Conservation (phyloP, 164 flowering plant species). For the Berberis thunbergii region DNA sequence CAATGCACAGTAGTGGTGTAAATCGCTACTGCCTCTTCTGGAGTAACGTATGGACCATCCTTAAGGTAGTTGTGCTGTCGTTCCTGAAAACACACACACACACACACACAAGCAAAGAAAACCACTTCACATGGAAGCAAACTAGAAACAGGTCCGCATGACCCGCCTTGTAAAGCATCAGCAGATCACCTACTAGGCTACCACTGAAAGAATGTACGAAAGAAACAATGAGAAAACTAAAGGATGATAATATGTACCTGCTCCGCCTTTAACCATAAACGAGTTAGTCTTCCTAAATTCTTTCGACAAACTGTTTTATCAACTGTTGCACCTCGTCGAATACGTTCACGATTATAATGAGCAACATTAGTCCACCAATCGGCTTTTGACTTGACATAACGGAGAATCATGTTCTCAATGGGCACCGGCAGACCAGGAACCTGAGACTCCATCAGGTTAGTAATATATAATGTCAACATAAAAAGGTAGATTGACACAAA, state of each 20-base stretch:
- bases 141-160: background rate
- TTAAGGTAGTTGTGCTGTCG: slow-evolving; percentile 98
- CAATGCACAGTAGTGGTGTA: slow-evolving; percentile 99
- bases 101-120: background rate
- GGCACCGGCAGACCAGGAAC: slow-evolving; percentile 99
- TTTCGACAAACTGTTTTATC: slow-evolving; percentile 99
- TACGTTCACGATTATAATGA: slow-evolving; percentile 98
- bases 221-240: no score
- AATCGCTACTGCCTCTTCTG: slow-evolving; percentile 99
- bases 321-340: slow-evolving; percentile 98
- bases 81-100: slow-evolving; percentile 37
- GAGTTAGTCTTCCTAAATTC: slow-evolving; percentile 94
- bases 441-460: slow-evolving; percentile 19
- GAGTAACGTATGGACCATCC: slow-evolving; percentile 99
- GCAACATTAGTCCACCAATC: slow-evolving; percentile 99
- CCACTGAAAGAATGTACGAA: background rate
- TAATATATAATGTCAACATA: slow-evolving; percentile 2
- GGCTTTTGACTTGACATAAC: slow-evolving; percentile 97
- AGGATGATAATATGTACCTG: slow-evolving; percentile 39
- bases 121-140: background rate
- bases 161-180: background rate
- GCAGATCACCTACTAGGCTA: background rate
- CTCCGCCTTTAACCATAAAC: slow-evolving; percentile 98
- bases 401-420: slow-evolving; percentile 98
- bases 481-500: background rate